These are phyloP conservation scores for Phaseolus lunatus DNA, from an alignment of 306 rosid genomes.

Conservation along the genomic window DNA sequence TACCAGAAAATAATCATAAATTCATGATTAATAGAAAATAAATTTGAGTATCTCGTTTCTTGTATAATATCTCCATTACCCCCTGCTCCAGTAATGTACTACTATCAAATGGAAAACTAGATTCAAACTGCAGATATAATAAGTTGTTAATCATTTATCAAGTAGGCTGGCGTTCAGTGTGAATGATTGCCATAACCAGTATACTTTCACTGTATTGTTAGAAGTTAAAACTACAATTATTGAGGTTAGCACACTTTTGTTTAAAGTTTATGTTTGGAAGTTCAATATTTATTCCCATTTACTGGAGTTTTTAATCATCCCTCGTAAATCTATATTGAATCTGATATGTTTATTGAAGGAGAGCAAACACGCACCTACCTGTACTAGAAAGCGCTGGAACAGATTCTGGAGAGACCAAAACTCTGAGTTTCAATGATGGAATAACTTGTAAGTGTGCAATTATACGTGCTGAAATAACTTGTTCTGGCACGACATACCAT, in stretches of 20 bases:
- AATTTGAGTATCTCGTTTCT: constrained; percentile 25
- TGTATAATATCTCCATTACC: background rate
- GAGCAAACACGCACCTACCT: constrained; percentile 53
- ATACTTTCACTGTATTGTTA: background rate
- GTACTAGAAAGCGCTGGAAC: constrained; percentile 58
- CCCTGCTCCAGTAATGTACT: background rate
- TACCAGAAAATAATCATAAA: background rate
- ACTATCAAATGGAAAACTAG: constrained; percentile 14
- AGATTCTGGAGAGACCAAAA: constrained; percentile 58
- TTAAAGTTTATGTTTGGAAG: constrained; percentile 1
- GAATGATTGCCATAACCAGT: constrained; percentile 21
- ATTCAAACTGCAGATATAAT: constrained; percentile 10
- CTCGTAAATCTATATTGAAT: constrained; percentile 33
- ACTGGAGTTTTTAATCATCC: constrained; percentile 18
- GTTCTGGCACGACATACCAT: constrained; percentile 18
- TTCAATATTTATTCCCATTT: constrained; percentile 13
- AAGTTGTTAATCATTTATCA: constrained; percentile 15
- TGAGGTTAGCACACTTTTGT: constrained; percentile 11
- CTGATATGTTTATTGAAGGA: constrained; percentile 62
- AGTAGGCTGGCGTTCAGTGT: constrained; percentile 33
- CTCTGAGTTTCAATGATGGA: constrained; percentile 48
- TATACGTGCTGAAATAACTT: constrained; percentile 39
- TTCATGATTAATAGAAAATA: constrained; percentile 12
- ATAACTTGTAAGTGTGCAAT: constrained; percentile 54
- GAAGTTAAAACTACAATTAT: constrained; percentile 15